Conservation (phyloP, 768 basidiomycete species). For the Terana coerulea region DNA sequence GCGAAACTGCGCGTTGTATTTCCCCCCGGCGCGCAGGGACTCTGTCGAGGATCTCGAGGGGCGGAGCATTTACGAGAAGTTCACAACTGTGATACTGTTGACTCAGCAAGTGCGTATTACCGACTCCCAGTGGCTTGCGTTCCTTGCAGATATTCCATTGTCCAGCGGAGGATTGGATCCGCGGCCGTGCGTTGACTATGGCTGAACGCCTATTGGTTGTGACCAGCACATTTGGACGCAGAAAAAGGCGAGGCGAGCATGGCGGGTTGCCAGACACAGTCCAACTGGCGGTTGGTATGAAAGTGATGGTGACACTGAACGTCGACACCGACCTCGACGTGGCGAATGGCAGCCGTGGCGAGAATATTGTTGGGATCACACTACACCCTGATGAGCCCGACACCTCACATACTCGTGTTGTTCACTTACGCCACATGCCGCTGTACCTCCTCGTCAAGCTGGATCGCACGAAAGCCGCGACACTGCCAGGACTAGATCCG, state of each 20-base stretch:
- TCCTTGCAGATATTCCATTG: constrained; percentile 20
- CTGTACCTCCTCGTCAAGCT: constrained; percentile 29
- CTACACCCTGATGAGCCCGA: constrained; percentile 26
- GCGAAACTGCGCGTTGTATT: constrained; percentile 22
- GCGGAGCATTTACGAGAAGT: constrained; percentile 11
- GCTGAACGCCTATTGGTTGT: not conserved
- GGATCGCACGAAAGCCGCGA: constrained; percentile 20
- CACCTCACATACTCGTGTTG: constrained; percentile 10
- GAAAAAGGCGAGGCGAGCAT: not conserved
- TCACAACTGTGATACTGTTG: constrained; percentile 31
- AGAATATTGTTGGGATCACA: constrained; percentile 28
- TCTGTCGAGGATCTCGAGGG: not conserved
- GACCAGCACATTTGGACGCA: not conserved
- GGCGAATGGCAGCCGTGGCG: constrained; percentile 32
- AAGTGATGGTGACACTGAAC: constrained; percentile 35
- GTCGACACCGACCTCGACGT: constrained; percentile 36
- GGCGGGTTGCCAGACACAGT: constrained; percentile 13
- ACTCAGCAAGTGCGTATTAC: constrained; percentile 32
- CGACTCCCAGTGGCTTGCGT: constrained; percentile 28
- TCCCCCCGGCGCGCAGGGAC: not conserved
- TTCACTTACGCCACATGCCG: constrained; percentile 24
- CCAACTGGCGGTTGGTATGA: constrained; percentile 29
- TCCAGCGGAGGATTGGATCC: not conserved
- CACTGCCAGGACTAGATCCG: constrained; percentile 25
- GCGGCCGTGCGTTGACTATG: not conserved